phyloP scores from a whole-genome alignment of 192 early-diverging fungal species.

The Coemansia sp. region DNA sequence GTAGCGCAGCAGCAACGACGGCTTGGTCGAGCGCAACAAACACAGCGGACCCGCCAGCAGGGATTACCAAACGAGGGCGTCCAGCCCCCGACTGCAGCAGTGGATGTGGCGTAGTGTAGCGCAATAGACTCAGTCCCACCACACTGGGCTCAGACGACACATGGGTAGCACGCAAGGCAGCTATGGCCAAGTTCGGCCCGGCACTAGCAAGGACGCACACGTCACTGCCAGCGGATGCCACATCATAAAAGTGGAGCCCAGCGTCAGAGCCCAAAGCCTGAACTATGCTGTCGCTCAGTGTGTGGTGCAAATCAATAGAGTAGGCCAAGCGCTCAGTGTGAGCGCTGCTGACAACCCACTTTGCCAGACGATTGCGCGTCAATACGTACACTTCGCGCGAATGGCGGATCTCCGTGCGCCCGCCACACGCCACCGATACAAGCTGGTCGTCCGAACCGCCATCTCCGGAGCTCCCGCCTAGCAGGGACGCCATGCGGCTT shows the following conservation, averaged over 20 bases:
- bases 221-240: constrained; percentile 23
- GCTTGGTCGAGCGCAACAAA: constrained; percentile 21
- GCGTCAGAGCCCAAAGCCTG: constrained; percentile 8
- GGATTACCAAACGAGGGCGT: constrained; percentile 26
- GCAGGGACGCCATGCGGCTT: constrained; percentile 40
- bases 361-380: constrained; percentile 33
- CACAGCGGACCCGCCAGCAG: constrained; percentile 21
- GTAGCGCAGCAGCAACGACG: constrained; percentile 10
- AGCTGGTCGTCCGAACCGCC: constrained; percentile 18
- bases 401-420: constrained; percentile 40
- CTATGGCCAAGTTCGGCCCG: constrained; percentile 11
- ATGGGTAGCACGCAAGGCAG: constrained; percentile 14
- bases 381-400: constrained; percentile 46
- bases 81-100: not conserved
- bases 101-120: not conserved
- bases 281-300: constrained; percentile 4
- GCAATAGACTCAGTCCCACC: constrained; percentile 22
- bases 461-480: constrained; percentile 16
- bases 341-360: constrained; percentile 46
- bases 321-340: constrained; percentile 23
- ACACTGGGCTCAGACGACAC: constrained; percentile 20
- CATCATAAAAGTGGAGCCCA: constrained; percentile 20
- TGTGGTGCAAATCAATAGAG: constrained; percentile 14
- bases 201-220: constrained; percentile 22
- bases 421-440: constrained; percentile 31